A percentile compares a stretch with the other conserved stretches of the same genome.
phyloP scores from a whole-genome alignment of 176 grass and related monocot species.

The Chrysopogon serrulatus region DNA sequence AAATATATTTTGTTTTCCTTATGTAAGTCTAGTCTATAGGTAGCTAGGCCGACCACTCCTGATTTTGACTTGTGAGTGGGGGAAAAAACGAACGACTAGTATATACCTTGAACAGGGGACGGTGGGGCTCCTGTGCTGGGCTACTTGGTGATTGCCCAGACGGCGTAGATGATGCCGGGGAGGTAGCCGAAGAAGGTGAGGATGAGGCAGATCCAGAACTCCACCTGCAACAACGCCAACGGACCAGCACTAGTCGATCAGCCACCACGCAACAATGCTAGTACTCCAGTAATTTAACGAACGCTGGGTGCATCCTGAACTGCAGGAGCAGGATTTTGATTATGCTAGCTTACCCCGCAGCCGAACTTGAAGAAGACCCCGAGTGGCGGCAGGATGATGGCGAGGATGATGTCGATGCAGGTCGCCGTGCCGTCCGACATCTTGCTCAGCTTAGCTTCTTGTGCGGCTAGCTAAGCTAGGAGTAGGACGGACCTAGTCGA shows the following conservation, averaged over 20 bases:
- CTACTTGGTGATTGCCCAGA: constrained; percentile 78
- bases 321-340: no score
- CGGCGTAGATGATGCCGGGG: constrained; percentile 89
- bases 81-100: no score
- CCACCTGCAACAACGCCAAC: constrained; percentile 35
- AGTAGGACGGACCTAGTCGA: no score
- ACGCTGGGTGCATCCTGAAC: no score
- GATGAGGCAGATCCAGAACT: constrained; percentile 90
- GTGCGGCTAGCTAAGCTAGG: no score
- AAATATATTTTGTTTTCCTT: no score
- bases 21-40: no score
- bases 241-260: neutral
- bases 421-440: constrained; percentile 70
- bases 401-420: constrained; percentile 91
- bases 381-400: constrained; percentile 93
- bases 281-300: no score
- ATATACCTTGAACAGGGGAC: no score
- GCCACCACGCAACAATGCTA: neutral
- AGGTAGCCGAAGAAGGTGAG: constrained; percentile 76
- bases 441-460: no score
- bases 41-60: no score
- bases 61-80: no score
- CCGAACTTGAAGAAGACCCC: constrained; percentile 95
- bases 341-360: constrained; percentile 47
- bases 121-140: neutral